Conservation (phyloP, 176 grass and related monocot species). For the Calamus simplicifolius region DNA sequence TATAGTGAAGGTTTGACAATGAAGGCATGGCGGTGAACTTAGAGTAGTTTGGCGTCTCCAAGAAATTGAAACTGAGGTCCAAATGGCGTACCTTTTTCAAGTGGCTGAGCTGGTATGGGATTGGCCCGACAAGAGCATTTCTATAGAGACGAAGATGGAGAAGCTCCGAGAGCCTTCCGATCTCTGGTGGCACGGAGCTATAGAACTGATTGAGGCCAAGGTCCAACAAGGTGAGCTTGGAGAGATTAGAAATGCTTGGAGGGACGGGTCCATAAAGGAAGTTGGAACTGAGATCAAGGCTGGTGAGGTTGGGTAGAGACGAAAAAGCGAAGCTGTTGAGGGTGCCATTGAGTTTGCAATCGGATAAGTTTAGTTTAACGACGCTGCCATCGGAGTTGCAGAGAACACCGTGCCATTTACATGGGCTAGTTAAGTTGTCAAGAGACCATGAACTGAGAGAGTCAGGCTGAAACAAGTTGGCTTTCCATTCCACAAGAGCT, state of each 20-base stretch:
- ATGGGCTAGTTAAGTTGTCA: neutral
- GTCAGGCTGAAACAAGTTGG: slow-evolving; percentile 12
- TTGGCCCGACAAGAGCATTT: slow-evolving; percentile 45
- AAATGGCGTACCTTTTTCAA: too few relatives aligned
- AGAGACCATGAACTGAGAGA: slow-evolving; percentile 23
- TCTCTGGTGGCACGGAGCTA: slow-evolving; percentile 44
- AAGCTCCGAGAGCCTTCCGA: slow-evolving; percentile 44
- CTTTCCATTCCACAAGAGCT: slow-evolving; percentile 27
- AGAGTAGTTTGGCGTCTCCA: too few relatives aligned
- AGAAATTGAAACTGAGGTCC: too few relatives aligned
- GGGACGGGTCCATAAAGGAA: too few relatives aligned
- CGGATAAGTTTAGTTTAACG: slow-evolving; percentile 8
- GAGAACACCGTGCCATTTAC: slow-evolving; percentile 18
- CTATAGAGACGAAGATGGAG: slow-evolving; percentile 50
- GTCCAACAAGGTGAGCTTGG: too few relatives aligned
- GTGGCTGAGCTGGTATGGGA: too few relatives aligned
- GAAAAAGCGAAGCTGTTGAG: slow-evolving; percentile 5
- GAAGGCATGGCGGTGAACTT: too few relatives aligned
- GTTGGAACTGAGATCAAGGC: slow-evolving; percentile 5
- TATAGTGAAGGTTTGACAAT: too few relatives aligned
- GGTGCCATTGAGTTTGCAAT: slow-evolving; percentile 20
- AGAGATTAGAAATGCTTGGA: too few relatives aligned
- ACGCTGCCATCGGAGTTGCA: neutral
- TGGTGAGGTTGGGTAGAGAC: slow-evolving; percentile 13
- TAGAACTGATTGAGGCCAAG: neutral